Evolutionary conservation across 345 rosid species (phyloP), one percentile per base, ranked within the genome.

Genomic region (Lumnitzera racemosa): DNA sequence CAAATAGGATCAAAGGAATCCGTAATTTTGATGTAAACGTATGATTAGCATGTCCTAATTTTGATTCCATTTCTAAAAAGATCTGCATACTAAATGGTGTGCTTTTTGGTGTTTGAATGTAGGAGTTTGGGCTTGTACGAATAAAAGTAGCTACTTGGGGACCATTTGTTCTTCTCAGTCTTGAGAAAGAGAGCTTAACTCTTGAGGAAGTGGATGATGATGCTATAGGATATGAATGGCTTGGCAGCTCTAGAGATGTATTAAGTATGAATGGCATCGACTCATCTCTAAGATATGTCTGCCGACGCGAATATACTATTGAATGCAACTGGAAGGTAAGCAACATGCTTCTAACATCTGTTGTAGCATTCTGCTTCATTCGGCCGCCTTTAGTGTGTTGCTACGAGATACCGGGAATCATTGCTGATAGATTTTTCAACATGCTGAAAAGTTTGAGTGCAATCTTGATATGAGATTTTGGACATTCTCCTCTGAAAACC

Each of bases 251-350:
- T 70, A 78, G 77, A 11, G 83, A 80, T 66, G 69, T 70, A 49
- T 67, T 92, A 61, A 74, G 80, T 49, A 70, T 56, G 41, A 77
- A 63, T 61, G 91, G 96, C 63, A 78, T 87, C 67, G 94, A 83
- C 73, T 67, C 82, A 15, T 69, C 82, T 5, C 81, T 89, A 57
- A 69, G 73, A 67, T 85, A 70, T 67, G 61, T 82, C 53, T 87
- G 96, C 70, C 81, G 98, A 62, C 89, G 84, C 2, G 88, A 81
- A 57, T 92, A 92, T 73, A 72, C 61, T 31, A 73, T 92, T 56
- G 81, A 87, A 47, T 89, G 96, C 69, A 92, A 89, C 59, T 87
- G 98, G 98, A 89, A 89, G 96, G 98, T 89, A 72, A 58, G 66
- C 25, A 13, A 12, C 24, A 6, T 2, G 24, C 0, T 15, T 14